A percentile compares a stretch with the other conserved stretches of the same genome.
Evolutionary conservation across 2,329 filamentous ascomycete genomes (phyloP).

Genomic region (Fusarium circinatum): DNA sequence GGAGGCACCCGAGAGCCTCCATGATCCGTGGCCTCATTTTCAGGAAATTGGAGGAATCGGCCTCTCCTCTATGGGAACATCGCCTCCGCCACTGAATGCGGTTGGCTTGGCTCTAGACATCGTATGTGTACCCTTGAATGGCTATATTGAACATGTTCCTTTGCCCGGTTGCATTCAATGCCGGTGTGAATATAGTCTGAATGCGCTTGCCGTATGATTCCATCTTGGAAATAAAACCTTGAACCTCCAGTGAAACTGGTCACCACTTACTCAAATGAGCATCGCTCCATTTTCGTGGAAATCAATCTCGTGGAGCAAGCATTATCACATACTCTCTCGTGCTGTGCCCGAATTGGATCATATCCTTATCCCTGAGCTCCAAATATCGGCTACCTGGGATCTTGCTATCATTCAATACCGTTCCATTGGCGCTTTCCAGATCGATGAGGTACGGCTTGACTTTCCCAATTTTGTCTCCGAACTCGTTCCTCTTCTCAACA

Average conservation of each 20-base stretch:
- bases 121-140: not conserved
- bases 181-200: not conserved
- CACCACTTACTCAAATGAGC: not conserved
- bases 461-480: constrained; percentile 81
- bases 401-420: constrained; percentile 78
- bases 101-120: not conserved
- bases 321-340: constrained; percentile 96
- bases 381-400: constrained; percentile 82
- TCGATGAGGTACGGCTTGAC: constrained; percentile 93
- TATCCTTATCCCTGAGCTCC: constrained; percentile 88
- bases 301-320: constrained; percentile 67
- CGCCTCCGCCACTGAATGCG: not conserved
- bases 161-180: not conserved
- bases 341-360: constrained; percentile 87
- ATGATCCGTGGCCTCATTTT: not conserved
- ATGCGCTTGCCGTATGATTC: not conserved
- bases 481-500: constrained; percentile 85
- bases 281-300: not conserved
- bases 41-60: not conserved
- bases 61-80: not conserved
- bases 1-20: not conserved
- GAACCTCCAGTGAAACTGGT: not conserved
- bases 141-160: not conserved
- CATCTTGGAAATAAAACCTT: not conserved
- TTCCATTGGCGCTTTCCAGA: constrained; percentile 92